Base-by-base conservation (phyloP, 2,329 filamentous ascomycete genomes). In the Cladobotryum mycophilum region DNA sequence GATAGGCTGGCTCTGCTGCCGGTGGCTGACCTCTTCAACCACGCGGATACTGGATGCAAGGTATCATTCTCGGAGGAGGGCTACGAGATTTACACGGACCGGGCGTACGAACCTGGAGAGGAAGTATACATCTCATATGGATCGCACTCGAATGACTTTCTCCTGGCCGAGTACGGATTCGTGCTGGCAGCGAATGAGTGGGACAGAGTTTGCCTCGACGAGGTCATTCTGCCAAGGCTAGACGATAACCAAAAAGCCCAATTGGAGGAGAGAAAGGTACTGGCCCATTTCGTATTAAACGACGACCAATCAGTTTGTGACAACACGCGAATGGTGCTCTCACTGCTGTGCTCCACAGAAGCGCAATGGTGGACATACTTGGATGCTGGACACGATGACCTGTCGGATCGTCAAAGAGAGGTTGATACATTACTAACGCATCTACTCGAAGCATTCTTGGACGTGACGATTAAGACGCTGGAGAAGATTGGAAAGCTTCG, bases 91-190 rank as follows among this genome's bases (percentile, higher is more conserved):
- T 15, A 12, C 14, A n/a, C 22, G 14, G 44, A 47, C 33, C 33
- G 35, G 12, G 17, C 8, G 6, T 37, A 47, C 44, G 5, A 47
- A 1, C 58, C 64, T 2, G 82, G 81, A 12, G 79, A 85, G 18
- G 86, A 90, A 67, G 70, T 90, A 1, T 79, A 77, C 53, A 80
- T 87, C 25, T 81, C 78, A 22, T 91, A 91, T 59, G 87, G 87
- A 3, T 64, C 75, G 1, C 86, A 90, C 62, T 76, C 76, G 25
- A 88, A 88, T 55, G 86, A 89, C 62, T 85, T 86, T 56, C 67
- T 90, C 18, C 75, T 89, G 1, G 76, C 80, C 0, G 87, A 90
- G 66, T 90, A 80, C 56, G 77, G 77, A 5, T 80, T 80, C 57
- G 62, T 75, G 11, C 58, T 65, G 15, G 74, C 76, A 47, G 58